A percentile compares a stretch with the other conserved stretches of the same genome.
These are phyloP conservation scores for Arctium minus DNA, from an alignment of 129 eudicot species.

Conservation along the genomic window DNA sequence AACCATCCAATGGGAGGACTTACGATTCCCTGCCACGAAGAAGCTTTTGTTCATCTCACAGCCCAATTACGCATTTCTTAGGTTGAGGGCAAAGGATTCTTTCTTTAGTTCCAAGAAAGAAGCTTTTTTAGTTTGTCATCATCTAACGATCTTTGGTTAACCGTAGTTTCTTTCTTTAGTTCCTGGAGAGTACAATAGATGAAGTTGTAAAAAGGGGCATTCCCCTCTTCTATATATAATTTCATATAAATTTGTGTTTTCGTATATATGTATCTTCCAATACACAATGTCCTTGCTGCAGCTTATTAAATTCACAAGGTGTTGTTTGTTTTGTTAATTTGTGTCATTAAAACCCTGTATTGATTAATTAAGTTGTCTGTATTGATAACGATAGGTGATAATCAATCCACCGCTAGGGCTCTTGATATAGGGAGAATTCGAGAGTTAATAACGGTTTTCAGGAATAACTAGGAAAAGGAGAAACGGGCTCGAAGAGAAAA, in stretches of 20 bases:
- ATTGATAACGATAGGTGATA: not conserved
- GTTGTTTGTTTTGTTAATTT: not conserved
- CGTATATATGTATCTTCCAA: not conserved
- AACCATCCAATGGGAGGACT: conserved; percentile 50
- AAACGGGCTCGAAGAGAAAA: too few species aligned
- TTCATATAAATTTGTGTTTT: not conserved
- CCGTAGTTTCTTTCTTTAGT: not conserved
- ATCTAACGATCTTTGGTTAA: not conserved
- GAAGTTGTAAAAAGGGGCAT: not conserved
- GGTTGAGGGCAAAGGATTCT: not conserved
- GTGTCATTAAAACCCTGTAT: too few species aligned
- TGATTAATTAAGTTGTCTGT: not conserved
- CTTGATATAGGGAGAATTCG: too few species aligned
- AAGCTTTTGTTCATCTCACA: conserved; percentile 29
- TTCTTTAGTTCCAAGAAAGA: too few species aligned
- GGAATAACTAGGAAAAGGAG: too few species aligned
- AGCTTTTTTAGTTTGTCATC: not conserved
- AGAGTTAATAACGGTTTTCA: too few species aligned
- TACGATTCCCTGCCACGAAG: conserved; percentile 46
- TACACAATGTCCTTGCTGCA: not conserved
- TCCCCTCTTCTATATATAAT: not conserved
- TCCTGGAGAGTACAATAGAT: not conserved
- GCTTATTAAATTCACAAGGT: not conserved
- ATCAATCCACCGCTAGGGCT: not conserved
- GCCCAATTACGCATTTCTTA: conserved; percentile 12